Evolutionary conservation across 2,329 filamentous ascomycete genomes (phyloP), one percentile per base, ranked within the genome.

Genomic region (Trichoderma pleuroti): DNA sequence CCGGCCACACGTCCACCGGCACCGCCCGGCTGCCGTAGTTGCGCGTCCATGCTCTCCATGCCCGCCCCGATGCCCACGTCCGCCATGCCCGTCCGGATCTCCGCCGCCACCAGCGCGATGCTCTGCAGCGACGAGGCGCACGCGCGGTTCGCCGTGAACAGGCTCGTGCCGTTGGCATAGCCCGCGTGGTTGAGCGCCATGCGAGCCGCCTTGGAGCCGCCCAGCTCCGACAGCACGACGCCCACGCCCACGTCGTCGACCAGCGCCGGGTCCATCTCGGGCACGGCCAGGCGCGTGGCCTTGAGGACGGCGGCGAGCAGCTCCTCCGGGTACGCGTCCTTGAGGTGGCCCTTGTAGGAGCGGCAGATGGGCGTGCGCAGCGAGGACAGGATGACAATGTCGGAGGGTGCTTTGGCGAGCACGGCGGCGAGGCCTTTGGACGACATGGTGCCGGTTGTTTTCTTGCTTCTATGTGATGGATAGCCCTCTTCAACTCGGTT

Each of bases 1-100:
- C 90, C 0, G 91, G 90, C 93, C 93, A 97, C 12, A 93, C 81
- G 73, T 93, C 88, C 0, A 90, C 90, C 0, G 94, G 94, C 56
- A 98, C 96, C n/a, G 94, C 94, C 70, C 90, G 85, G 30, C 85
- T 89, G 65, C 91, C 94, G 81, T 98, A 98, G 82, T 97, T 97
- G 74, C 91, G 84, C 73, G 93, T 97, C 94, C 94, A 98, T 98
- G 82, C 92, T 95, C 86, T 98, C 94, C 92, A 97, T 97, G 34
- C 94, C 94, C 2, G 92, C 94, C 11, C 90, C 94, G 72, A 98
- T 89, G 72, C 93, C 94, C 0, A 86, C 85, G 72, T 90, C 87
- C 65, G 95, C 91, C 75, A 88, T 87, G 1, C 92, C 93, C 0
- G 87, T 85, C n/a, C 89, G 87, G 75, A 98, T 96, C 73, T 91